A percentile compares a stretch with the other conserved stretches of the same genome.
These are phyloP conservation scores for Mortierella sp. DNA, from an alignment of 371 early-diverging fungal species.

Conservation along the genomic window DNA sequence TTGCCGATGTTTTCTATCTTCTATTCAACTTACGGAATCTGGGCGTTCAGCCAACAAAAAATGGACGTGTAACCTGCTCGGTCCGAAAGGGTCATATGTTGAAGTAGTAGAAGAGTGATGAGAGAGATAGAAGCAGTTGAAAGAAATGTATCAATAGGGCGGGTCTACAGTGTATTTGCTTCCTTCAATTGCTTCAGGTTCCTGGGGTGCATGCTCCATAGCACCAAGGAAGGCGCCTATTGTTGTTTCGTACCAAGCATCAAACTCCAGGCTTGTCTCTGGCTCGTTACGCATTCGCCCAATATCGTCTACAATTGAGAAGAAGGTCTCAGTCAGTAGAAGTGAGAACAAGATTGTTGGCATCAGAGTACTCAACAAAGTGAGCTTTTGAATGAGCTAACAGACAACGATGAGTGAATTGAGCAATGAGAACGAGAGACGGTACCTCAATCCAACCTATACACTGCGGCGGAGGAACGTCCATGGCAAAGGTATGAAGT, in stretches of 20 bases:
- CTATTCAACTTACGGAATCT: constrained; percentile 77
- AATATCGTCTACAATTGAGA: constrained; percentile 60
- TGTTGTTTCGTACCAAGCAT: constrained; percentile 52
- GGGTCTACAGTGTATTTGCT: neutral
- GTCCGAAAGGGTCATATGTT: neutral
- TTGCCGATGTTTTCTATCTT: no score
- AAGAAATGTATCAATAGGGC: neutral
- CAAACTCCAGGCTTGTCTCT: constrained; percentile 60
- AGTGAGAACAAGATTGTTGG: neutral
- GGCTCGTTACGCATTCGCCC: constrained; percentile 66
- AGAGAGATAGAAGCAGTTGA: neutral
- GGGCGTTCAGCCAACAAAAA: constrained; percentile 83
- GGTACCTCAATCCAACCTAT: constrained; percentile 55
- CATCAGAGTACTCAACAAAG: neutral
- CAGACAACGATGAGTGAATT: neutral
- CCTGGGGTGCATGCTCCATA: neutral
- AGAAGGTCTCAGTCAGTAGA: neutral
- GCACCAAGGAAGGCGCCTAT: neutral
- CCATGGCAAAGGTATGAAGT: constrained; percentile 21
- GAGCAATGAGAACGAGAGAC: neutral
- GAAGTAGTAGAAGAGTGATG: no score
- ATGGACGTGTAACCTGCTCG: constrained; percentile 77
- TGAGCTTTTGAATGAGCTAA: neutral
- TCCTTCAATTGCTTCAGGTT: neutral
- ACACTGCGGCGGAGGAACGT: constrained; percentile 38